Evolutionary conservation across 2,329 filamentous ascomycete genomes (phyloP).

Genomic region (Paecilomyces dactylethromorphus): DNA sequence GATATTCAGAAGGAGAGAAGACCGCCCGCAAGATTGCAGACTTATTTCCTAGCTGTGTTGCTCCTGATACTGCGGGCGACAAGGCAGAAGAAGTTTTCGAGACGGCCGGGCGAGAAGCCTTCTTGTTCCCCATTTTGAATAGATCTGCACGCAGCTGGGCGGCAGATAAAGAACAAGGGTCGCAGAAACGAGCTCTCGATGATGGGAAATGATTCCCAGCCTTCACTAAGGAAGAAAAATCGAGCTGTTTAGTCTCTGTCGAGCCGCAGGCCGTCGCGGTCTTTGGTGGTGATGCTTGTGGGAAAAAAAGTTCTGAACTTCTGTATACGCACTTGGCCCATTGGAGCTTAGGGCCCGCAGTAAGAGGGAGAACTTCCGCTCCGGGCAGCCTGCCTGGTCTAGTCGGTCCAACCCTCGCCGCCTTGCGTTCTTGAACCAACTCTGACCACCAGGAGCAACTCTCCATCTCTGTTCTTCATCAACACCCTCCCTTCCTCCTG

Average conservation of each 20-base stretch:
- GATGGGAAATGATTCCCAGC: constrained; percentile 1
- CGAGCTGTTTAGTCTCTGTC: constrained; percentile 6
- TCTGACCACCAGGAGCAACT: not conserved
- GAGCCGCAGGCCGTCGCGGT: constrained; percentile 18
- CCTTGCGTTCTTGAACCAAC: not conserved
- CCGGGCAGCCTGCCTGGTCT: constrained; percentile 11
- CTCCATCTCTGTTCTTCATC: not conserved
- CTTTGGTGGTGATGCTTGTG: constrained; percentile 22
- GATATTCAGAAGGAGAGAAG: constrained; percentile 45
- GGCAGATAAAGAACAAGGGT: not conserved
- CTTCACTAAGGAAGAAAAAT: constrained; percentile 1
- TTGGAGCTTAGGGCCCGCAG: constrained; percentile 17
- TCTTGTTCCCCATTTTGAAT: constrained; percentile 38
- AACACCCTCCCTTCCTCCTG: not conserved
- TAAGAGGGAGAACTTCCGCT: constrained; percentile 5
- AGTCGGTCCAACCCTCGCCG: constrained; percentile 23
- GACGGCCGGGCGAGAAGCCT: constrained; percentile 34
- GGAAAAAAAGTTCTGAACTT: constrained; percentile 38
- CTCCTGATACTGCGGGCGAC: constrained; percentile 28
- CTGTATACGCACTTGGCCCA: constrained; percentile 22
- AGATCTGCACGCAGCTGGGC: constrained; percentile 1
- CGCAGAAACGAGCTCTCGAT: constrained; percentile 2
- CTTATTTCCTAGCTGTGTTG: constrained; percentile 33
- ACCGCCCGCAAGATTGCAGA: constrained; percentile 44
- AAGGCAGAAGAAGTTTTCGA: constrained; percentile 40